Percentiles rank a stretch among this genome's conserved stretches.
phyloP scores from a whole-genome alignment of 1,284 basidiomycete species.

The Trichosporon ovoides region DNA sequence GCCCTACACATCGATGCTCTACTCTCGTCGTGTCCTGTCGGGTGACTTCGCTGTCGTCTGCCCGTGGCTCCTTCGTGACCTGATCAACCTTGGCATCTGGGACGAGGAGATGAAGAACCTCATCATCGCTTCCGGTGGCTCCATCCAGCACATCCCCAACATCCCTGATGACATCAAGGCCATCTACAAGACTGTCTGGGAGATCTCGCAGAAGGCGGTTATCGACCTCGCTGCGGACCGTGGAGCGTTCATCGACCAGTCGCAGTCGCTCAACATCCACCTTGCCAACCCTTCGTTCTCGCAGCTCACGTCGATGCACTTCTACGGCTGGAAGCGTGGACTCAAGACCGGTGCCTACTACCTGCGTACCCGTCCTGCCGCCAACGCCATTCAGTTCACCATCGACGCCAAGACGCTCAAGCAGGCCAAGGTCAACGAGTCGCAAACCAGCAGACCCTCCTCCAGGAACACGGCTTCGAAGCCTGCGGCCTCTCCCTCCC shows the following conservation, averaged over 20 bases:
- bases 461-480: neutral
- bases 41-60: conserved; percentile 99
- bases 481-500: conserved; percentile 9
- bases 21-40: conserved; percentile 97
- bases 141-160: conserved; percentile 79
- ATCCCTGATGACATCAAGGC: conserved; percentile 84
- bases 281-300: conserved; percentile 84
- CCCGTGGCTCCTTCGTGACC: conserved; percentile 94
- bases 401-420: conserved; percentile 78
- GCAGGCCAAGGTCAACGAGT: conserved; percentile 23
- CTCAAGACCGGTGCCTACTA: conserved; percentile 98
- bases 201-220: conserved; percentile 97
- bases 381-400: conserved; percentile 97
- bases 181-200: conserved; percentile 67
- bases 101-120: conserved; percentile 99
- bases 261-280: conserved; percentile 81
- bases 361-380: conserved; percentile 87
- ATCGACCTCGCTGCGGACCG: conserved; percentile 97
- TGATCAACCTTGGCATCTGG: conserved; percentile 94
- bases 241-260: conserved; percentile 97
- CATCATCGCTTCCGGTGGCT: conserved; percentile 96
- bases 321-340: conserved; percentile 99
- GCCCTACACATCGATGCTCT: conserved; percentile 75
- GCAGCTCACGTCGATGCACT: conserved; percentile 98
- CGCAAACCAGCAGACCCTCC: neutral